Evolutionary conservation across 495 filamentous ascomycete genomes (phyloP), one percentile per base, ranked within the genome.

Genomic region (Cudoniella acicularis): DNA sequence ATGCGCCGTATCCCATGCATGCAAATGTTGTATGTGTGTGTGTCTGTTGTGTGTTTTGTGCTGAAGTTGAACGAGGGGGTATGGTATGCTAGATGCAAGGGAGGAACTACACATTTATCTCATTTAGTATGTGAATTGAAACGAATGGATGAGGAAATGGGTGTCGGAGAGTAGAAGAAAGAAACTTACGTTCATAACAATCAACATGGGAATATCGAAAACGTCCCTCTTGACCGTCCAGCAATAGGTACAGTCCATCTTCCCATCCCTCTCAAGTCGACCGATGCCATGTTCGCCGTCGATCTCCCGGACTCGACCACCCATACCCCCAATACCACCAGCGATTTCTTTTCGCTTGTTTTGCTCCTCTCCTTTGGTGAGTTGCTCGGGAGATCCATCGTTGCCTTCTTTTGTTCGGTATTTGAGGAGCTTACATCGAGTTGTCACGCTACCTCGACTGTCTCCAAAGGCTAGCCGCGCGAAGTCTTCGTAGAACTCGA

Each of bases 151-250:
- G 11, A 49, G 27, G n/a, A 17, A n/a, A 8, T 13, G 17, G 24
- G 16, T 56, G 23, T 36, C 10, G 16, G 50, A 23, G 21, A 43
- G 22, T 17, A 40, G 20, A 10, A 42, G 18, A 27, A 30, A 10
- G 26, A 36, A 24, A 86, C 92, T 85, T 69, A 96, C 94, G 75
- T 96, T 96, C 77, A 96, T 92, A 66, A 96, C 86, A 73, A 97
- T 94, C 71, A 98, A 74, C 92, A 96, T 97, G 24, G 94, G 94
- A 71, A 98, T 96, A 72, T 97, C 94, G 75, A 98, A 98, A 47
- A 94, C 89, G 72, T 98, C 94, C 59, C 94, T 79, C 78, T 92
- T 94, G 56, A 98, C 91, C 60, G 90, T 91, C 93, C 94, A 98
- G 76, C 88, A 93, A 73, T 92, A 95, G 65, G 85, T 90, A 77